Evolutionary conservation across 441 rosid species (phyloP).

Genomic region (Bocquillonia castaneifolia): DNA sequence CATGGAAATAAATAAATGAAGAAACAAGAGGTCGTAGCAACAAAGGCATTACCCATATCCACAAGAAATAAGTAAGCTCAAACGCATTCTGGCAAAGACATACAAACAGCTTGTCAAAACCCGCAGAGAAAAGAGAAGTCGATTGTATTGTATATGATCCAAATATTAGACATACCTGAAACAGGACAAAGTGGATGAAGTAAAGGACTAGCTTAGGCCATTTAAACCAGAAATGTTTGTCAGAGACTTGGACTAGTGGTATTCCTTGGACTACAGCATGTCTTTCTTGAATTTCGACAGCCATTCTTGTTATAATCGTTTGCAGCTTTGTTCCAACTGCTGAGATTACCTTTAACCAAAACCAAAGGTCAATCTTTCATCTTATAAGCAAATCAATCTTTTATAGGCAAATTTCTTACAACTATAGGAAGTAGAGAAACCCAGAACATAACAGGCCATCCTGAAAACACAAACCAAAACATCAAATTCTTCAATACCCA

Average conservation of each 20-base stretch:
- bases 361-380: constrained; percentile 8
- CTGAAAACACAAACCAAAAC: constrained; percentile 36
- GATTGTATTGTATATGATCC: too few relatives aligned
- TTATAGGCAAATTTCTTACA: constrained; percentile 44
- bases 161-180: constrained; percentile 46
- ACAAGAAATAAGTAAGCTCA: constrained; percentile 81
- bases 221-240: constrained; percentile 79
- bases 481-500: constrained; percentile 7
- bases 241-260: constrained; percentile 87
- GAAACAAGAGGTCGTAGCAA: not conserved
- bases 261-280: constrained; percentile 98
- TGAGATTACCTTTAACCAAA: constrained; percentile 57
- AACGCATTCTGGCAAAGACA: constrained; percentile 64
- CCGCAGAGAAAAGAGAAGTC: too few relatives aligned
- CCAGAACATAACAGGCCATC: constrained; percentile 59
- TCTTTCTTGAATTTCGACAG: constrained; percentile 66
- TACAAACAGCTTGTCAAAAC: constrained; percentile 8
- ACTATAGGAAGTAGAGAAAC: constrained; percentile 61
- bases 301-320: constrained; percentile 77
- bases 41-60: constrained; percentile 86
- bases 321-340: constrained; percentile 89
- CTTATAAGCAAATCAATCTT: not conserved
- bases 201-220: constrained; percentile 72
- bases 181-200: constrained; percentile 83
- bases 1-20: not conserved